Evolutionary conservation across 148 eudicot genomes (phyloP).

Genomic region (Persicaria tinctoria): DNA sequence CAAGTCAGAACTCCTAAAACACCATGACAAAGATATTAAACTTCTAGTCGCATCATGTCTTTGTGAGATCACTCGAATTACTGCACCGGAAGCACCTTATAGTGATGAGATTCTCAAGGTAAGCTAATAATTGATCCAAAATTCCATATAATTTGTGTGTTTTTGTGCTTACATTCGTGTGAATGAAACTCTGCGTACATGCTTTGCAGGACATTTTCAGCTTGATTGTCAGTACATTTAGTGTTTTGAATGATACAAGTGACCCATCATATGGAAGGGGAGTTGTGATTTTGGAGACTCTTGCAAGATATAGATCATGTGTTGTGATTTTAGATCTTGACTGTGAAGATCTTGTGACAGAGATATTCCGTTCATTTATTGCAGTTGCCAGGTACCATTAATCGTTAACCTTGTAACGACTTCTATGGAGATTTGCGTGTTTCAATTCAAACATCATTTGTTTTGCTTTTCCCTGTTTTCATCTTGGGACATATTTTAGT

Average conservation of each 20-base stretch:
- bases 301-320: constrained; percentile 94
- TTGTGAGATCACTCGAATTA: constrained; percentile 93
- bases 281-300: constrained; percentile 80
- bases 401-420: neutral
- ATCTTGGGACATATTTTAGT: neutral
- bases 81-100: constrained; percentile 98
- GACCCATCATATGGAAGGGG: constrained; percentile 85
- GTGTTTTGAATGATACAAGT: constrained; percentile 64
- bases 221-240: constrained; percentile 76
- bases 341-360: constrained; percentile 79
- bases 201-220: constrained; percentile 68
- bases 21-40: constrained; percentile 80
- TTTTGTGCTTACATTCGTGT: neutral
- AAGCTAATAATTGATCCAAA: constrained; percentile 1
- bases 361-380: constrained; percentile 82
- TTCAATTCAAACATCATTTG: neutral
- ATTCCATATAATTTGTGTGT: constrained; percentile 6
- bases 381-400: constrained; percentile 65
- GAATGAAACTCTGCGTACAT: constrained; percentile 3
- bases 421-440: neutral
- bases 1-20: constrained; percentile 74
- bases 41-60: constrained; percentile 83
- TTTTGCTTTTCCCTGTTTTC: neutral
- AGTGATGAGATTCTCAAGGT: constrained; percentile 86
- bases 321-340: constrained; percentile 99